These are phyloP conservation scores for Wallacemonas sp. DNA, from an alignment of 208 protist genomes.

Conservation along the genomic window DNA sequence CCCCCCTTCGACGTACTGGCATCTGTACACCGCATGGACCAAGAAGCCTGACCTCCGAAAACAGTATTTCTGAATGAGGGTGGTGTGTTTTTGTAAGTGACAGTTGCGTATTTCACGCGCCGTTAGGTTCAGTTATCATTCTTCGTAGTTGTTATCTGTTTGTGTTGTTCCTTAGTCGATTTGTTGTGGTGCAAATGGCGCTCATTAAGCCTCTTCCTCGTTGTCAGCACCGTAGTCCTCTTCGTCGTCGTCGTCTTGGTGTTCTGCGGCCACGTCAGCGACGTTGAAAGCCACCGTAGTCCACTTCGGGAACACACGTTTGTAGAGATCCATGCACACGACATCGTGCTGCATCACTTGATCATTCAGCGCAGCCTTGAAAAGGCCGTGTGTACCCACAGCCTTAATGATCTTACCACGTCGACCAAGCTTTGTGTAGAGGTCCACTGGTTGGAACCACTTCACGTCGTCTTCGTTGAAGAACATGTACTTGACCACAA, in stretches of 20 bases:
- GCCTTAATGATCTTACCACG: constrained; percentile 95
- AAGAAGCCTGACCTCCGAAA: too few relatives aligned
- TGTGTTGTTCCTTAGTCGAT: constrained; percentile 9
- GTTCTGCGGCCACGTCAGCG: constrained; percentile 34
- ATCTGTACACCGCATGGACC: too few relatives aligned
- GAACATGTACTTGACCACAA: constrained; percentile 96
- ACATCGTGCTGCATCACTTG: constrained; percentile 95
- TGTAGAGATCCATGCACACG: constrained; percentile 98
- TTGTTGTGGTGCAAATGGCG: not conserved
- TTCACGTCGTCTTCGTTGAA: constrained; percentile 95
- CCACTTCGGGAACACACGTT: constrained; percentile 95
- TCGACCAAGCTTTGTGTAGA: constrained; percentile 95
- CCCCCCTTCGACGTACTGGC: too few relatives aligned
- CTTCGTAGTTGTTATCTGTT: constrained; percentile 6
- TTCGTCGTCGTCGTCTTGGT: constrained; percentile 39
- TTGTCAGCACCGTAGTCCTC: constrained; percentile 9
- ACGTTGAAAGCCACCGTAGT: constrained; percentile 81
- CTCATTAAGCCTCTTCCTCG: not conserved
- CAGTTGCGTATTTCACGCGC: not conserved
- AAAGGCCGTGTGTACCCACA: constrained; percentile 96
- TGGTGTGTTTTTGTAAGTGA: not conserved
- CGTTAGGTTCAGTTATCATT: not conserved
- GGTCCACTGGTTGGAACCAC: constrained; percentile 97
- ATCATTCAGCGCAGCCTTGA: constrained; percentile 96
- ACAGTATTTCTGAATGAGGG: too few relatives aligned